Evolutionary conservation across 2,329 filamentous ascomycete species (phyloP).

Genomic region (Ceratocystis lukuohia): DNA sequence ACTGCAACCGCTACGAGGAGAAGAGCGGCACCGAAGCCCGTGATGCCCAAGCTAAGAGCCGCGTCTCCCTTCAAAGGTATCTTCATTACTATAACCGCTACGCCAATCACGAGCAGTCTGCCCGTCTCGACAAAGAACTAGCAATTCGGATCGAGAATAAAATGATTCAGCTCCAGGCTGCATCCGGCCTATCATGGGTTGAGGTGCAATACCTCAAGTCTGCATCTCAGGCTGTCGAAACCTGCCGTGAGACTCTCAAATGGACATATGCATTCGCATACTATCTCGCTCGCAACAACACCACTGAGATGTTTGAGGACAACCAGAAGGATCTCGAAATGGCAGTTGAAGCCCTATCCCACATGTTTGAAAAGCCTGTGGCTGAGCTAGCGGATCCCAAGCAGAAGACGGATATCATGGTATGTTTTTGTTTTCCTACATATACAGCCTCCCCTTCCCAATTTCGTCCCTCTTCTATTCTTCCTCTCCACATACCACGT

Average conservation of each 20-base stretch:
- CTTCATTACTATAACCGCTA: constrained; percentile 98
- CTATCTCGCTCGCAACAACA: constrained; percentile 89
- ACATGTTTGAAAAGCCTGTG: constrained; percentile 99
- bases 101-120: constrained; percentile 96
- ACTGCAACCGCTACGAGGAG: constrained; percentile 94
- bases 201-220: constrained; percentile 94
- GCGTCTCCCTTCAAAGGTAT: constrained; percentile 87
- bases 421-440: not conserved
- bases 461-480: not conserved
- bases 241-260: constrained; percentile 94
- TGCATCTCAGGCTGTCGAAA: constrained; percentile 84
- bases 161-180: constrained; percentile 89
- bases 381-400: constrained; percentile 71
- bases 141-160: constrained; percentile 96
- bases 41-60: constrained; percentile 80
- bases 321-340: constrained; percentile 97
- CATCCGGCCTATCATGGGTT: constrained; percentile 96
- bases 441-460: not conserved
- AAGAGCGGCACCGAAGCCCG: constrained; percentile 84
- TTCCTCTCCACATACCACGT: not conserved
- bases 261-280: constrained; percentile 99
- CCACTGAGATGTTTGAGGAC: constrained; percentile 95
- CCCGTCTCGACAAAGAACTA: constrained; percentile 90
- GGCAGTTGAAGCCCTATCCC: constrained; percentile 91
- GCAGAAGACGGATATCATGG: constrained; percentile 89